A percentile compares a stretch with the other conserved stretches of the same genome.
These are phyloP conservation scores for Extremus antarcticus DNA, from an alignment of 495 filamentous ascomycete genomes.

Conservation along the genomic window DNA sequence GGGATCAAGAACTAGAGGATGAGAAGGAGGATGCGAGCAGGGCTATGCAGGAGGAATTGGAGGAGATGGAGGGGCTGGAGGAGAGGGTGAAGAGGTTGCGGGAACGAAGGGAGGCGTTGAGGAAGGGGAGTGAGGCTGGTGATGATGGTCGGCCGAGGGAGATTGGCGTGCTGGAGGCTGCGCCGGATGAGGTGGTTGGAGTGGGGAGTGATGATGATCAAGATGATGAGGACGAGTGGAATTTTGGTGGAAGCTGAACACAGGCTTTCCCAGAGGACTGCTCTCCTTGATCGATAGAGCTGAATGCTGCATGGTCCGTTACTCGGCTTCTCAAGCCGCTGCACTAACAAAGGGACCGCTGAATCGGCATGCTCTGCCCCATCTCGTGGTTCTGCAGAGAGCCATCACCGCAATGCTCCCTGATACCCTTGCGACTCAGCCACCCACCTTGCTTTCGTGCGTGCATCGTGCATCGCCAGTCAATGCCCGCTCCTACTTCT, in stretches of 20 bases:
- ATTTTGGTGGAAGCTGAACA: slow-evolving; percentile 23
- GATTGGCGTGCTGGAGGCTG: not conserved
- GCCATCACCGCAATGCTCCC: too few species aligned
- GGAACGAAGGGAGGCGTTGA: slow-evolving; percentile 52
- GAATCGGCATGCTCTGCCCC: too few species aligned
- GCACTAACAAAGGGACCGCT: too few species aligned
- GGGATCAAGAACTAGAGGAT: slow-evolving; percentile 58
- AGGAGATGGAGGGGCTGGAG: slow-evolving; percentile 88
- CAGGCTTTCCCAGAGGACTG: too few species aligned
- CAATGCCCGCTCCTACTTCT: too few species aligned
- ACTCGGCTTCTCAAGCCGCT: too few species aligned
- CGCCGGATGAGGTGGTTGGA: not conserved
- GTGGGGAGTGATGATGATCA: slow-evolving; percentile 39
- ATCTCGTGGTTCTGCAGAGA: too few species aligned
- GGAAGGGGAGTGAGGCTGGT: slow-evolving; percentile 37
- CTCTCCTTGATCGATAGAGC: too few species aligned
- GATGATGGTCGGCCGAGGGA: slow-evolving; percentile 26
- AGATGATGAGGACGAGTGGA: slow-evolving; percentile 58
- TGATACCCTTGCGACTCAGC: too few species aligned
- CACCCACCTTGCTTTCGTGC: too few species aligned
- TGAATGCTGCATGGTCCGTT: too few species aligned
- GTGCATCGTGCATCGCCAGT: too few species aligned
- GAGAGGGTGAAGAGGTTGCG: slow-evolving; percentile 65
- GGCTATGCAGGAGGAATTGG: slow-evolving; percentile 74
- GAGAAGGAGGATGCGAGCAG: slow-evolving; percentile 79